Conservation (phyloP, 192 early-diverging fungal genomes). For the Geosiphon pyriformis region DNA sequence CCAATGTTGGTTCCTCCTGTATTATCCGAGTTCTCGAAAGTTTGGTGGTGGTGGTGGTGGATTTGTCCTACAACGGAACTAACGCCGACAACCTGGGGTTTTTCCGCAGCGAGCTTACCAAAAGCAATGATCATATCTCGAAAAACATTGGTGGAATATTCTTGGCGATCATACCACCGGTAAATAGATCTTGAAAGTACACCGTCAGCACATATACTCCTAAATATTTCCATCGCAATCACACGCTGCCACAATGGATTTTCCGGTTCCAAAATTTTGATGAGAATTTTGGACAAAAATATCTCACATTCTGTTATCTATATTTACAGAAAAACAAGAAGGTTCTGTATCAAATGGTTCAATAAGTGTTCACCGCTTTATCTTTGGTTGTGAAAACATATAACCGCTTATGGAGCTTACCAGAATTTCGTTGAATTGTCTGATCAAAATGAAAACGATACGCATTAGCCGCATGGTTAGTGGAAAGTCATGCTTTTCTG, state of each 20-base stretch:
- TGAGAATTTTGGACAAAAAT: constrained; percentile 84
- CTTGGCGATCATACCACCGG: constrained; percentile 68
- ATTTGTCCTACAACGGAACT: constrained; percentile 26
- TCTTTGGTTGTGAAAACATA: background rate
- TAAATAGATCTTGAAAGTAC: constrained; percentile 64
- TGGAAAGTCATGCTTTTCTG: constrained; percentile 82
- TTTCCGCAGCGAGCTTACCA: constrained; percentile 70
- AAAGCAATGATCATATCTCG: constrained; percentile 76
- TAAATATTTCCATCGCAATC: constrained; percentile 75
- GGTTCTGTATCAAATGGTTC: background rate
- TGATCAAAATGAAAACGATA: constrained; percentile 73
- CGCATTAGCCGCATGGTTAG: constrained; percentile 78
- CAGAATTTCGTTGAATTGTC: constrained; percentile 67
- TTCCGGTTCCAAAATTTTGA: constrained; percentile 76
- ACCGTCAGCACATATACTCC: constrained; percentile 56
- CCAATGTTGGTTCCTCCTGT: constrained; percentile 21
- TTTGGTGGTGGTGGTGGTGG: constrained; percentile 7
- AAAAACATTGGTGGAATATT: constrained; percentile 70
- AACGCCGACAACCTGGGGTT: constrained; percentile 49
- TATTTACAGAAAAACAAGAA: constrained; percentile 2
- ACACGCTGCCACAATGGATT: constrained; percentile 75
- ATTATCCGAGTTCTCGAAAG: background rate
- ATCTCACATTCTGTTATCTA: constrained; percentile 91
- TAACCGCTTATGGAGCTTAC: constrained; percentile 29
- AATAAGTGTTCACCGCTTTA: background rate